Percentiles rank a stretch among this genome's conserved stretches.
phyloP scores from a whole-genome alignment of 441 rosid genomes.

The Flueggea neowawraea region DNA sequence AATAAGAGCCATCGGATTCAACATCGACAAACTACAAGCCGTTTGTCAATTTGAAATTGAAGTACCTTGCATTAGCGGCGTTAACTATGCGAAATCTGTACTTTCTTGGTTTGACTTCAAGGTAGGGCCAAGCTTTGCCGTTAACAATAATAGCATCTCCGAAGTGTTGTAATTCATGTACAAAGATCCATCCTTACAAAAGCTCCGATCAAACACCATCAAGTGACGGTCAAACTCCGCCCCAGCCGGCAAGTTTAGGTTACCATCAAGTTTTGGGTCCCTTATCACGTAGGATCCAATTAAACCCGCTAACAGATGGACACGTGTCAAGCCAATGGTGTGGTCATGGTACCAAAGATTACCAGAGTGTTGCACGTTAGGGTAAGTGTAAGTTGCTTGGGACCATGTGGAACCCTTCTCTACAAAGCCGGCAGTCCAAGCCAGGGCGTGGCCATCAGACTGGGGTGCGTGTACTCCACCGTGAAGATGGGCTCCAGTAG shows the following conservation, averaged over 20 bases:
- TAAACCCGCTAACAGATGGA: conserved; percentile 83
- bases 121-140: conserved; percentile 85
- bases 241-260: conserved; percentile 50
- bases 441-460: conserved; percentile 67
- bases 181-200: conserved; percentile 57
- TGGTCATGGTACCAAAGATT: conserved; percentile 97
- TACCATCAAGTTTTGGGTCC: conserved; percentile 46
- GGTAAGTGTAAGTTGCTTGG: conserved; percentile 47
- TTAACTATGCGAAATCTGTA: conserved; percentile 85
- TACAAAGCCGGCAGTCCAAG: conserved; percentile 70
- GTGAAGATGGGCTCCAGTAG: conserved; percentile 94
- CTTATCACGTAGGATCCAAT: conserved; percentile 73
- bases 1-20: conserved; percentile 63
- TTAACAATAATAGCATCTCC: conserved; percentile 81
- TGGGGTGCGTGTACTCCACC: conserved; percentile 69
- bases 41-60: conserved; percentile 64
- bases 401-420: conserved; percentile 78
- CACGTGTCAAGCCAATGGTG: conserved; percentile 87
- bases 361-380: conserved; percentile 81
- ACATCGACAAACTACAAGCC: conserved; percentile 59
- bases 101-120: conserved; percentile 70
- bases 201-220: conserved; percentile 73
- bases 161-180: conserved; percentile 80
- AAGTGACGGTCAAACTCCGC: conserved; percentile 61
- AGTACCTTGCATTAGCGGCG: conserved; percentile 86